These are phyloP conservation scores for Podospora australis DNA, from an alignment of 495 filamentous ascomycete species.

Conservation along the genomic window DNA sequence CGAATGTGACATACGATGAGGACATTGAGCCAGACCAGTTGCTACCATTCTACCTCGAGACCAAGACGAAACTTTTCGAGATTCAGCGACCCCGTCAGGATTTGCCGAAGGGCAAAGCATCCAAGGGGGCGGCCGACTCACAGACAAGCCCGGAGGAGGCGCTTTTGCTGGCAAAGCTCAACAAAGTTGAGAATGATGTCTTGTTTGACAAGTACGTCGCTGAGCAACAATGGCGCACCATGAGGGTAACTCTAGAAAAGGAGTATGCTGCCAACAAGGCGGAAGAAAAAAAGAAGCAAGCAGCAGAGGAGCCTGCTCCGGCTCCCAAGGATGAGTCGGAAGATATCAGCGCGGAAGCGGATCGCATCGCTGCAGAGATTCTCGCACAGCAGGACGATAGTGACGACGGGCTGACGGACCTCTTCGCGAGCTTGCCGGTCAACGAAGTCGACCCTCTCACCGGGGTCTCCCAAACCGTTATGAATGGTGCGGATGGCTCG, in stretches of 20 bases:
- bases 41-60: constrained; percentile 64
- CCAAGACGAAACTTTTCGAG: constrained; percentile 65
- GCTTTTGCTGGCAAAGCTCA: constrained; percentile 63
- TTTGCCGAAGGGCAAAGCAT: constrained; percentile 38
- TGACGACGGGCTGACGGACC: constrained; percentile 46
- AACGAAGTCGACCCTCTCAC: constrained; percentile 49
- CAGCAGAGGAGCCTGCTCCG: constrained; percentile 9
- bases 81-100: constrained; percentile 55
- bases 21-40: constrained; percentile 68
- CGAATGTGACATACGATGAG: constrained; percentile 41
- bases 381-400: constrained; percentile 46
- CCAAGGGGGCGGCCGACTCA: constrained; percentile 19
- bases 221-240: constrained; percentile 63
- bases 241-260: constrained; percentile 58
- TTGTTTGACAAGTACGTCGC: constrained; percentile 77
- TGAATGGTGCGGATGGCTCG: constrained; percentile 43
- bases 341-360: constrained; percentile 43
- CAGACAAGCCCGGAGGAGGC: constrained; percentile 45
- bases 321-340: constrained; percentile 32
- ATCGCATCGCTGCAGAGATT: constrained; percentile 44
- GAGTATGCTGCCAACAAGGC: constrained; percentile 39
- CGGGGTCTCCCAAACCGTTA: constrained; percentile 45
- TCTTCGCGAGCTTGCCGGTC: constrained; percentile 66
- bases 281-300: constrained; percentile 32
- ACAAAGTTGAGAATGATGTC: constrained; percentile 73